A percentile compares a stretch with the other conserved stretches of the same genome.
Conservation (phyloP, 345 rosid species). For the Balakata baccata region DNA sequence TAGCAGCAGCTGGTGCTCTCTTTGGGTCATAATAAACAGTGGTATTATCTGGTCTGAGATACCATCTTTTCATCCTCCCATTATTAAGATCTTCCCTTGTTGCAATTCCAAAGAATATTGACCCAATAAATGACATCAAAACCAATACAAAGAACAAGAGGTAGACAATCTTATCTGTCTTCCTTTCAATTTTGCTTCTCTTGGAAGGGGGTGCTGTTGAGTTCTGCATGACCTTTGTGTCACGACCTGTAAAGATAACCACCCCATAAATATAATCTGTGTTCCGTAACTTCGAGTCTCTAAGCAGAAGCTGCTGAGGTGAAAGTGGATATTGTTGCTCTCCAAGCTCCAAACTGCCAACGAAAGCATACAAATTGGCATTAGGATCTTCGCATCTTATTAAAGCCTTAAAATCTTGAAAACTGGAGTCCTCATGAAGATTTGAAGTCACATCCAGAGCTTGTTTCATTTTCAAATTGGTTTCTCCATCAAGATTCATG, state of each 20-base stretch:
- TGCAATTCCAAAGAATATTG: conserved; percentile 67
- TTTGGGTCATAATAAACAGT: conserved; percentile 63
- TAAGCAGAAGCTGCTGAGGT: conserved; percentile 87
- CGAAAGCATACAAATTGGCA: conserved; percentile 73
- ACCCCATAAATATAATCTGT: conserved; percentile 81
- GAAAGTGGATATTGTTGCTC: conserved; percentile 67
- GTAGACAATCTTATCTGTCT: conserved; percentile 78
- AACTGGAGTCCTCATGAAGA: conserved; percentile 60
- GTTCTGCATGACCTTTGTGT: conserved; percentile 91
- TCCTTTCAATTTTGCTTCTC: conserved; percentile 83
- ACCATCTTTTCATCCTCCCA: conserved; percentile 89
- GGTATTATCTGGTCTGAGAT: conserved; percentile 79
- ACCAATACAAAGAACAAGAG: conserved; percentile 62
- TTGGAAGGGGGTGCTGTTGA: conserved; percentile 91
- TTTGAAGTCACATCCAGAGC: conserved; percentile 60
- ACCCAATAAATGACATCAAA: conserved; percentile 60
- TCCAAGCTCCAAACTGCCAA: conserved; percentile 67
- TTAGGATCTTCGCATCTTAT: conserved; percentile 94
- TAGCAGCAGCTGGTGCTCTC: conserved; percentile 58
- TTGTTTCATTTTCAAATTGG: conserved; percentile 84
- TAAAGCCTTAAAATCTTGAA: conserved; percentile 57
- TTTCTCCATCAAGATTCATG: conserved; percentile 93
- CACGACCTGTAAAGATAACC: conserved; percentile 83
- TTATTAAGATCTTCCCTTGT: conserved; percentile 58
- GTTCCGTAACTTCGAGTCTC: conserved; percentile 86